Evolutionary conservation across 495 filamentous ascomycete genomes (phyloP).

Genomic region (Podospora sp.): DNA sequence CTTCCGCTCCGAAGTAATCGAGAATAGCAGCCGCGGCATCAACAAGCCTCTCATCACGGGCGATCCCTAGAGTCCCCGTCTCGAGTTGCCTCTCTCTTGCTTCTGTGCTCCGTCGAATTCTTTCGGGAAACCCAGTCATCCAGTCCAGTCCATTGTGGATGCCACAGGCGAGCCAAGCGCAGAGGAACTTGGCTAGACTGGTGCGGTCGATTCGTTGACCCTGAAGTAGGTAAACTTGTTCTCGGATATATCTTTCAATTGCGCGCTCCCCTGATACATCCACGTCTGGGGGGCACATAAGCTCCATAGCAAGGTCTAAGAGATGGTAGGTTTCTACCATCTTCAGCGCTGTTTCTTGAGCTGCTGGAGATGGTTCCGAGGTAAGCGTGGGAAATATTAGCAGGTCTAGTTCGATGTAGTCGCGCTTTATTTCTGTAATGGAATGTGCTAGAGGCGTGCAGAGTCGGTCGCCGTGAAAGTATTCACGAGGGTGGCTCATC

Average conservation of each 20-base stretch:
- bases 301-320: background rate
- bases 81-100: background rate
- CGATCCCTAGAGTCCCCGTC: slow-evolving; percentile 13
- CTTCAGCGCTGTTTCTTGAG: background rate
- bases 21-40: slow-evolving; percentile 17
- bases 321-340: background rate
- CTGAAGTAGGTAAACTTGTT: background rate
- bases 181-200: background rate
- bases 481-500: slow-evolving; percentile 7
- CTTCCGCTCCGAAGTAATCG: slow-evolving; percentile 7
- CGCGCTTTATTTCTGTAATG: background rate
- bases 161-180: slow-evolving; percentile 10
- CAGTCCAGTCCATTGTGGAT: slow-evolving; percentile 30
- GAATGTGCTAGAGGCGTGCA: background rate
- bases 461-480: background rate
- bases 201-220: background rate
- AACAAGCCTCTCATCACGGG: background rate
- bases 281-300: background rate
- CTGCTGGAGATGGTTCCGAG: background rate
- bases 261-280: background rate
- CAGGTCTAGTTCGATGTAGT: background rate
- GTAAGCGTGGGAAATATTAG: background rate
- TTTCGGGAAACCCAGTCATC: slow-evolving; percentile 22
- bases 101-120: slow-evolving; percentile 9
- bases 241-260: background rate